Conservation (phyloP, 352 stramenopile genomes). For the Globisporangium paddicum region DNA sequence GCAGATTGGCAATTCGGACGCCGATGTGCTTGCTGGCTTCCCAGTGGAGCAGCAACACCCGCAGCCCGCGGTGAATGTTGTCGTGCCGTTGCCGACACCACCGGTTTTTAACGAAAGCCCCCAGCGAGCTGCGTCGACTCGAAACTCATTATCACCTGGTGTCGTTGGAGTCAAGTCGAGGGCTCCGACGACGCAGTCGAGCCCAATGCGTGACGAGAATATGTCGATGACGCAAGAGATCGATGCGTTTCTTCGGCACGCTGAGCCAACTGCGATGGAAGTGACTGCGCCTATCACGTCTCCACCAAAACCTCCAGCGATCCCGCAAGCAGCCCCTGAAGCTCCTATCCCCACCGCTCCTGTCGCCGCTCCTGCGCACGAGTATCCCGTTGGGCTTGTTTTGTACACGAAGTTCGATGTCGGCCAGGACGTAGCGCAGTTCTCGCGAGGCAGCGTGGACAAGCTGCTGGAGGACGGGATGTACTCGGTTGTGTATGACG, state of each 20-base stretch:
- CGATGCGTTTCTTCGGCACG: constrained; percentile 7
- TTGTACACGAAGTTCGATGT: constrained; percentile 43
- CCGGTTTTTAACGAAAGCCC: neutral
- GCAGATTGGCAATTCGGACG: neutral
- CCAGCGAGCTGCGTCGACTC: neutral
- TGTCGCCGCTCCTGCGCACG: neutral
- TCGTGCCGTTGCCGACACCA: neutral
- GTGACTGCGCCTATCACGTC: neutral
- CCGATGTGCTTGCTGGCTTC: neutral
- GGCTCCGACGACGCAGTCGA: constrained; percentile 1
- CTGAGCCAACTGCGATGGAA: neutral
- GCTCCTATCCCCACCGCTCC: neutral
- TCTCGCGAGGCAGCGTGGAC: constrained; percentile 36
- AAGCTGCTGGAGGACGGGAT: constrained; percentile 33
- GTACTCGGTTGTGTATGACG: constrained; percentile 53
- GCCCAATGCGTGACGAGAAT: constrained; percentile 2
- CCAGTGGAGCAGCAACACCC: neutral
- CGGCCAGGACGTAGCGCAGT: constrained; percentile 30
- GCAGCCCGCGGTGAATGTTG: neutral
- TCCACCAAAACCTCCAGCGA: neutral
- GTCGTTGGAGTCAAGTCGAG: neutral
- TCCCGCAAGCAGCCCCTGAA: neutral
- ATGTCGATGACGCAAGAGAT: constrained; percentile 8
- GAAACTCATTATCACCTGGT: constrained; percentile 1
- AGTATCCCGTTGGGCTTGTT: constrained; percentile 30